A percentile compares a stretch with the other conserved stretches of the same genome.
phyloP scores from a whole-genome alignment of 2,329 filamentous ascomycete species.

The Hymenoscyphus occultus region DNA sequence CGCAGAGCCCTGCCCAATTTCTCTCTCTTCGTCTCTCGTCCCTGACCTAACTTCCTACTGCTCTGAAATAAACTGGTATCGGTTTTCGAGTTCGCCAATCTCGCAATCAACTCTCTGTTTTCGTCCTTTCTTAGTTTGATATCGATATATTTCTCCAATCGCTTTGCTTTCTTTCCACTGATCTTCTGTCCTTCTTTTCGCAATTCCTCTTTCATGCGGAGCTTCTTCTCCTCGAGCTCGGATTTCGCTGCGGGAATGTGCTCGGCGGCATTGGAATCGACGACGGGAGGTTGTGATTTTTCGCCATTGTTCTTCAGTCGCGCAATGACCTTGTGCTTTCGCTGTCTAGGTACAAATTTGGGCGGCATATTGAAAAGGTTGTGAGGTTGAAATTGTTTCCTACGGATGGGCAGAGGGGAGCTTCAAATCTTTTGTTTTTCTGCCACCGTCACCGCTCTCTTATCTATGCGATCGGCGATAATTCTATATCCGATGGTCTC shows the following conservation, averaged over 20 bases:
- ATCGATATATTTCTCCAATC: constrained; percentile 70
- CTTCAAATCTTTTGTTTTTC: constrained; percentile 5
- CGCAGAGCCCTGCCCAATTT: constrained; percentile 60
- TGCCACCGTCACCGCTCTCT: background rate
- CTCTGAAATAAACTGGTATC: constrained; percentile 81
- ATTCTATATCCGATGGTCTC: background rate
- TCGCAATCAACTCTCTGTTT: constrained; percentile 77
- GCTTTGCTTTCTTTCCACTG: constrained; percentile 64
- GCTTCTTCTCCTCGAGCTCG: constrained; percentile 53
- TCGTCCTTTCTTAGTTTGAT: constrained; percentile 94
- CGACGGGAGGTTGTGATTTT: constrained; percentile 36
- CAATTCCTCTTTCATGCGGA: constrained; percentile 52
- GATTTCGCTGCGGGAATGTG: constrained; percentile 46
- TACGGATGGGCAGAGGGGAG: background rate
- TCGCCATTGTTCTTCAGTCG: constrained; percentile 51
- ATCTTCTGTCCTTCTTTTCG: constrained; percentile 51
- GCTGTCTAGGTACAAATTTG: constrained; percentile 60
- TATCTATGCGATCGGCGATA: background rate
- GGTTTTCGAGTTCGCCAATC: constrained; percentile 73
- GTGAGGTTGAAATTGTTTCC: background rate
- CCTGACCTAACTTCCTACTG: constrained; percentile 71
- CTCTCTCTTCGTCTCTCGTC: constrained; percentile 68
- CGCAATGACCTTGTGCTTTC: constrained; percentile 67
- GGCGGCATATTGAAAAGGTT: constrained; percentile 18
- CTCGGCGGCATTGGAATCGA: constrained; percentile 55